Evolutionary conservation across 192 early-diverging fungal species (phyloP).

Genomic region (Mortierella alpina): DNA sequence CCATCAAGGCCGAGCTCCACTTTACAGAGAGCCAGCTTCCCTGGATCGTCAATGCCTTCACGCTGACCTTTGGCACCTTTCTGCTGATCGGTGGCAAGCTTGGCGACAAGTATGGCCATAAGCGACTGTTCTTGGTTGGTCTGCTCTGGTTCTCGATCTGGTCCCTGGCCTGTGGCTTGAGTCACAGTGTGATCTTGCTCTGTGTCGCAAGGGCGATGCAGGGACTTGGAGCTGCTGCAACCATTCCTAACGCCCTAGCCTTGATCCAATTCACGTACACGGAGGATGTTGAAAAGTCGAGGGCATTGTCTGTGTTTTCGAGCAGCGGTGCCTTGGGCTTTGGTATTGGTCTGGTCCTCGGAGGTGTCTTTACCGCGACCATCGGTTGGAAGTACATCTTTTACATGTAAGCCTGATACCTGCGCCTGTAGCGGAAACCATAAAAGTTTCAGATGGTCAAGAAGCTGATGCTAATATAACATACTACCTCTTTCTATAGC

Average conservation of each 20-base stretch:
- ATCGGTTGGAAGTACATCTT: slow-evolving; percentile 59
- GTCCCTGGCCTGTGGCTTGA: slow-evolving; percentile 53
- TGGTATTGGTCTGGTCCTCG: slow-evolving; percentile 49
- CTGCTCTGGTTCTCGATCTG: slow-evolving; percentile 54
- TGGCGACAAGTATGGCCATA: slow-evolving; percentile 59
- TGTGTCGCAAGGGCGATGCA: slow-evolving; percentile 51
- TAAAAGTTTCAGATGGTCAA: background rate
- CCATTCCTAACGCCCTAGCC: slow-evolving; percentile 55
- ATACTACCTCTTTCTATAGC: background rate
- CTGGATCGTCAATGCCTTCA: slow-evolving; percentile 56
- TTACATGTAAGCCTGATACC: slow-evolving; percentile 38
- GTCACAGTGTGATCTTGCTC: slow-evolving; percentile 30
- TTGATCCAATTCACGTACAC: slow-evolving; percentile 51
- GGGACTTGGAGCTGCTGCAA: slow-evolving; percentile 49
- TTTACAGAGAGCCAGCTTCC: slow-evolving; percentile 51
- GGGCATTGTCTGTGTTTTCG: slow-evolving; percentile 42
- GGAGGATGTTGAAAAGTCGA: slow-evolving; percentile 42
- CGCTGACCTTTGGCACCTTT: slow-evolving; percentile 55
- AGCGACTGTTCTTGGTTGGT: slow-evolving; percentile 37
- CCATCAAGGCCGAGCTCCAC: slow-evolving; percentile 49
- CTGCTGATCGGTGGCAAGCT: slow-evolving; percentile 54
- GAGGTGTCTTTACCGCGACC: slow-evolving; percentile 52
- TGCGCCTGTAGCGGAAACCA: background rate
- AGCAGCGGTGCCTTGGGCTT: slow-evolving; percentile 51
- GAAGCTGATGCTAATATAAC: background rate